Evolutionary conservation across 139 green algal species (phyloP), one percentile per base, ranked within the genome.

Genomic region (Spirogloea muscicola): DNA sequence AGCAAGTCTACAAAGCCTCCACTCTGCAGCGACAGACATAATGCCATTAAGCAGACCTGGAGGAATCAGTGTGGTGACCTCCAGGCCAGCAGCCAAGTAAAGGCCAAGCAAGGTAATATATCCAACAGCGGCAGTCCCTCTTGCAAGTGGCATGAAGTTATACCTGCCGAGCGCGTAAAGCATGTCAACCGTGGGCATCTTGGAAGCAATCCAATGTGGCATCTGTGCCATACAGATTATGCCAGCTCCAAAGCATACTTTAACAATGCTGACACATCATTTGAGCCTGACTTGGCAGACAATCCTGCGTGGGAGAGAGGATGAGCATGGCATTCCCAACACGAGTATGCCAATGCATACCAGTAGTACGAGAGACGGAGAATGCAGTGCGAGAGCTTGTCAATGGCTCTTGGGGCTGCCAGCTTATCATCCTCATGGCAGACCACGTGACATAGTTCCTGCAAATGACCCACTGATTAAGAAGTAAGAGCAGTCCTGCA

Each of bases 61-160:
- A n/a, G 92, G 92, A 51, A 95, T 94, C 58, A 48, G 18, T 0
- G 76, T 71, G 0, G 77, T 89, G 36, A 95, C 82, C 6, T 92
- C 89, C 81, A 93, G 88, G 42, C 86, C 88, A 0, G 88, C 85
- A 0, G 89, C 92, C 86, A 93, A 89, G 62, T 96, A 91, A 9
- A 91, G 74, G 3, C 49, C 82, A 49, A 96, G 88, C n/a, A 96
- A 79, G 1, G 84, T 89, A 36, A 90, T 89, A 79, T 94, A 93
- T 36, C 92, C 91, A 48, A 88, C 89, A 1, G 88, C 88, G 13
- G 92, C 92, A 0, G 89, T 94, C 66, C 92, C 91, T 7, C 92
- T 85, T 5, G 91, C 91, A 67, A 97, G 84, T 6, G 92, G 92
- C 91, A 96, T 97, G 88, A 97, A 96, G 81, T 96, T 97, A 87